These are phyloP conservation scores for Nevesoporus exiguus DNA, from an alignment of 768 basidiomycete genomes.

Conservation along the genomic window DNA sequence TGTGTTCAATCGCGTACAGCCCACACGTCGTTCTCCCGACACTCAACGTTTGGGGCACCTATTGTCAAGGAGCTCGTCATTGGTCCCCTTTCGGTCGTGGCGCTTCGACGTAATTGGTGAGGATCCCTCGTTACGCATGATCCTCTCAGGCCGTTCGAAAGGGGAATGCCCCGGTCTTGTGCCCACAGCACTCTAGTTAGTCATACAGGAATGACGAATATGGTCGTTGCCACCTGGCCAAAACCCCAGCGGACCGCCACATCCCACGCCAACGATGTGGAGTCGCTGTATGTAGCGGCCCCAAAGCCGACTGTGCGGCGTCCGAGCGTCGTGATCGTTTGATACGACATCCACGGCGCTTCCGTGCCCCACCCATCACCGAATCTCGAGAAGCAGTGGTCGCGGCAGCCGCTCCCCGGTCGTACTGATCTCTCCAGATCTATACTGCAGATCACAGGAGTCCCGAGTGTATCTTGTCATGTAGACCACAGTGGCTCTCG, in stretches of 20 bases:
- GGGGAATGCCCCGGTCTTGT: background rate
- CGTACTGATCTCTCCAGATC: constrained; percentile 4
- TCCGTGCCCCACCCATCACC: constrained; percentile 1
- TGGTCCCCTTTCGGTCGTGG: too few relatives aligned
- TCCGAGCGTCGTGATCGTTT: background rate
- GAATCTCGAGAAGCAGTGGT: background rate
- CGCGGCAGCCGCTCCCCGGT: background rate
- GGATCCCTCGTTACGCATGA: background rate
- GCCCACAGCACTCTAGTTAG: background rate
- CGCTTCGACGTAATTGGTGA: background rate
- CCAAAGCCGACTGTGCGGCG: background rate
- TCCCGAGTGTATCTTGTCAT: background rate
- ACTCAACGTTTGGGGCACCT: background rate
- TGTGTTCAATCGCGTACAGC: background rate
- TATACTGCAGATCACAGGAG: constrained; percentile 2
- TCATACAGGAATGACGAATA: background rate
- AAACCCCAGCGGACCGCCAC: background rate
- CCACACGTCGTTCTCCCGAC: background rate
- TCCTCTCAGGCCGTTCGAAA: background rate
- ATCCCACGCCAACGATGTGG: background rate
- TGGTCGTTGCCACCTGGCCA: background rate
- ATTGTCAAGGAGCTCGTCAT: too few relatives aligned
- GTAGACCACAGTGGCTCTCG: background rate
- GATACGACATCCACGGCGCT: constrained; percentile 19
- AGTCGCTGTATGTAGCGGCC: constrained; percentile 4